These are phyloP conservation scores for Cyclanthera cordifolia DNA, from an alignment of 306 rosid species.

Conservation along the genomic window DNA sequence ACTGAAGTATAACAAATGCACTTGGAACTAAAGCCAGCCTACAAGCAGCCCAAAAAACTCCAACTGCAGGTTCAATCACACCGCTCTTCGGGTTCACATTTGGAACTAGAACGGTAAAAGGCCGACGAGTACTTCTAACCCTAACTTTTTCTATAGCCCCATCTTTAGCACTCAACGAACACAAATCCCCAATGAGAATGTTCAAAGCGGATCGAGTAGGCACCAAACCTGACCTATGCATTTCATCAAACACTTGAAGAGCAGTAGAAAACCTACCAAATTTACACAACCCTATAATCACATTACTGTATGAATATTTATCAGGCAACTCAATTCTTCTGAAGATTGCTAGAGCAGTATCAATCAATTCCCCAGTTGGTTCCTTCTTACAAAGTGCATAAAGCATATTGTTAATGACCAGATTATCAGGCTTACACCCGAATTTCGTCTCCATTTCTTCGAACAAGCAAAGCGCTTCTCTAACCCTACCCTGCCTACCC, in stretches of 20 bases:
- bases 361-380: constrained; percentile 40
- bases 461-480: constrained; percentile 48
- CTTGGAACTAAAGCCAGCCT: constrained; percentile 43
- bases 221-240: constrained; percentile 35
- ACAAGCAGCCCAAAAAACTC: constrained; percentile 40
- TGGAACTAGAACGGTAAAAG: constrained; percentile 49
- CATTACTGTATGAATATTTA: constrained; percentile 52
- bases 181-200: constrained; percentile 46
- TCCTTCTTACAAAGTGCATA: constrained; percentile 63
- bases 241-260: constrained; percentile 42
- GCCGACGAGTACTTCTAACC: constrained; percentile 32
- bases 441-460: constrained; percentile 47
- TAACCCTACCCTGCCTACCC: constrained; percentile 57
- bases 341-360: constrained; percentile 39
- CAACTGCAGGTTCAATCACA: constrained; percentile 48
- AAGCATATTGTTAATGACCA: constrained; percentile 54
- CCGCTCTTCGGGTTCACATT: constrained; percentile 34
- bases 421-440: constrained; percentile 51
- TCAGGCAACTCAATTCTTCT: constrained; percentile 46
- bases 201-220: constrained; percentile 59
- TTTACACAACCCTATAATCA: constrained; percentile 56
- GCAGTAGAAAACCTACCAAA: constrained; percentile 44
- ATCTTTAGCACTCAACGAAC: constrained; percentile 47
- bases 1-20: constrained; percentile 42
- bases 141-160: constrained; percentile 47